Evolutionary conservation across 257 asterid species (phyloP).

Genomic region (Mentha longifolia): DNA sequence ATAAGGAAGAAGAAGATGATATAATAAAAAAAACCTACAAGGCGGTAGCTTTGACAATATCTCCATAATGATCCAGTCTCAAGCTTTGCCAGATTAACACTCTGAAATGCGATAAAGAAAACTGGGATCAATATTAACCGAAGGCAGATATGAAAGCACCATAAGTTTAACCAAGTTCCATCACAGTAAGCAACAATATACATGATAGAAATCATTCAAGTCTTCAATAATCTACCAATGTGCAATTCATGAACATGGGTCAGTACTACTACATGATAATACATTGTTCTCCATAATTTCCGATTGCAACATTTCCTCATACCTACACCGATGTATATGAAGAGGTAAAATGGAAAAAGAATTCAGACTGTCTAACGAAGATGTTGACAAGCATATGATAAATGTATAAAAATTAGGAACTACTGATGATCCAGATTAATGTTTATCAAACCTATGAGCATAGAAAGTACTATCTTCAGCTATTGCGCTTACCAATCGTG

Average conservation of each 20-base stretch:
- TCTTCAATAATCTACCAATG: conserved; percentile 1
- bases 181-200: not conserved
- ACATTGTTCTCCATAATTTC: too few species aligned
- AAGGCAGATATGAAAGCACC: conserved; percentile 13
- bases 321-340: too few species aligned
- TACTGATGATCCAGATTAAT: conserved; percentile 3
- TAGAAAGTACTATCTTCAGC: not conserved
- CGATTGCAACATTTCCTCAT: too few species aligned
- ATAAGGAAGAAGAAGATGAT: conserved; percentile 2
- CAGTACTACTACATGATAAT: not conserved
- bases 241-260: not conserved
- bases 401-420: not conserved
- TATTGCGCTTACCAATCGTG: conserved; percentile 52
- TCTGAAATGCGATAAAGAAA: conserved; percentile 44
- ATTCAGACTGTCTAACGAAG: not conserved
- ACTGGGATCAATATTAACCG: not conserved
- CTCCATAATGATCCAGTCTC: conserved; percentile 88
- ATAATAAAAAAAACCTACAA: conserved; percentile 47
- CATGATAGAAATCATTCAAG: not conserved
- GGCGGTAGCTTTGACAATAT: conserved; percentile 76
- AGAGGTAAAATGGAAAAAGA: not conserved
- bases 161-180: not conserved
- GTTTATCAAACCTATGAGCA: not conserved
- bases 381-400: not conserved
- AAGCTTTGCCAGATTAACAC: conserved; percentile 67